phyloP scores from a whole-genome alignment of 495 filamentous ascomycete species.

The Aspergillus panamensis region DNA sequence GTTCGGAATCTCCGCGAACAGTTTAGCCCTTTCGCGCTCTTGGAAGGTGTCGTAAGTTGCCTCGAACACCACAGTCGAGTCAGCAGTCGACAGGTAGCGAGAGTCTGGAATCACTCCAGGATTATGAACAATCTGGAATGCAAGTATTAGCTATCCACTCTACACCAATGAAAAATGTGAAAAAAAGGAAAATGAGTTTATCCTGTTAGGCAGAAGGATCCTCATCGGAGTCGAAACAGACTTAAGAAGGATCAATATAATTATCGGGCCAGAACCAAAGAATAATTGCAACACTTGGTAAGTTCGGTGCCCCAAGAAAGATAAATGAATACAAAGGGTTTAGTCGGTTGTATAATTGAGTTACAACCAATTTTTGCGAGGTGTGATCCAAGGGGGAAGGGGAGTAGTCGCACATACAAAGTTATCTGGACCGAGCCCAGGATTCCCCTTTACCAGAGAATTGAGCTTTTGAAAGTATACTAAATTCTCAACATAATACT shows the following conservation, averaged over 20 bases:
- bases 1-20: conserved; percentile 34
- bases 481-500: conserved; percentile 33
- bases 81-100: conserved; percentile 39
- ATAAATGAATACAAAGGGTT: background rate
- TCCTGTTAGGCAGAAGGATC: background rate
- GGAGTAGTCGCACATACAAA: conserved; percentile 35
- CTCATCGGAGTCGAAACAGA: background rate
- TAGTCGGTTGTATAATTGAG: background rate
- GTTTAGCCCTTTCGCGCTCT: conserved; percentile 30
- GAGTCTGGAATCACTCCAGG: conserved; percentile 46
- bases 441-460: conserved; percentile 30
- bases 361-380: background rate
- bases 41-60: conserved; percentile 43
- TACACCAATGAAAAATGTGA: conserved; percentile 21
- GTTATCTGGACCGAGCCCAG: conserved; percentile 36
- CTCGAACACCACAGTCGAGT: conserved; percentile 48
- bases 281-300: background rate
- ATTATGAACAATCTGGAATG: conserved; percentile 46
- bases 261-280: conserved; percentile 7
- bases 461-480: conserved; percentile 40
- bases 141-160: conserved; percentile 18
- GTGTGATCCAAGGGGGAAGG: background rate
- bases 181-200: conserved; percentile 1
- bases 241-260: conserved; percentile 9
- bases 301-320: background rate